phyloP scores from a whole-genome alignment of 2,329 filamentous ascomycete genomes.

The Lomentospora prolificans region DNA sequence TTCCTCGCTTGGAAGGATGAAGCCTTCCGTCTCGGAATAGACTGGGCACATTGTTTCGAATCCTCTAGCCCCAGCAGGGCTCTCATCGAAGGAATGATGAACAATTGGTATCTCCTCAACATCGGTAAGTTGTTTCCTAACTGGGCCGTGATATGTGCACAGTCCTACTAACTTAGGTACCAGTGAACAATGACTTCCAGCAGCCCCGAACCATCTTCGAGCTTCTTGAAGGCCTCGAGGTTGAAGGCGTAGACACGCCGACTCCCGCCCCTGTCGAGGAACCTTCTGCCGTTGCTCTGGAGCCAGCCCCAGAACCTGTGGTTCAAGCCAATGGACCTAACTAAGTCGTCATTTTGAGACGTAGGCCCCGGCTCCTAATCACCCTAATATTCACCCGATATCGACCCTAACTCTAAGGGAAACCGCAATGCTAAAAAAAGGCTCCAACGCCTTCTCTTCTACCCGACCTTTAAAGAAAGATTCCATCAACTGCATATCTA shows the following conservation, averaged over 20 bases:
- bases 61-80: constrained; percentile 65
- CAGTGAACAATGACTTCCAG: constrained; percentile 98
- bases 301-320: not conserved
- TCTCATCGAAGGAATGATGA: constrained; percentile 74
- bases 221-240: constrained; percentile 68
- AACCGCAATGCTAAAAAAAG: too few species aligned
- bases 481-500: constrained; percentile 10
- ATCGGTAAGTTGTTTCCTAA: constrained; percentile 55
- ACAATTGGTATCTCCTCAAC: constrained; percentile 88
- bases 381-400: not conserved
- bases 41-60: constrained; percentile 90
- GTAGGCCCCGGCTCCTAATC: not conserved
- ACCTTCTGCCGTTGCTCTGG: not conserved
- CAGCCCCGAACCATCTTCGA: constrained; percentile 71
- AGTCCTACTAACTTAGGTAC: not conserved
- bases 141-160: constrained; percentile 1
- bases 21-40: constrained; percentile 81
- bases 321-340: not conserved
- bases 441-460: constrained; percentile 6
- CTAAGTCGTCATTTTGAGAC: not conserved
- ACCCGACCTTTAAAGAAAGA: constrained; percentile 1
- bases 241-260: constrained; percentile 48
- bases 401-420: too few species aligned
- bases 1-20: constrained; percentile 99
- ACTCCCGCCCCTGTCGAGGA: not conserved